These are phyloP conservation scores for Ricinus communis DNA, from an alignment of 345 rosid genomes.

Conservation along the genomic window DNA sequence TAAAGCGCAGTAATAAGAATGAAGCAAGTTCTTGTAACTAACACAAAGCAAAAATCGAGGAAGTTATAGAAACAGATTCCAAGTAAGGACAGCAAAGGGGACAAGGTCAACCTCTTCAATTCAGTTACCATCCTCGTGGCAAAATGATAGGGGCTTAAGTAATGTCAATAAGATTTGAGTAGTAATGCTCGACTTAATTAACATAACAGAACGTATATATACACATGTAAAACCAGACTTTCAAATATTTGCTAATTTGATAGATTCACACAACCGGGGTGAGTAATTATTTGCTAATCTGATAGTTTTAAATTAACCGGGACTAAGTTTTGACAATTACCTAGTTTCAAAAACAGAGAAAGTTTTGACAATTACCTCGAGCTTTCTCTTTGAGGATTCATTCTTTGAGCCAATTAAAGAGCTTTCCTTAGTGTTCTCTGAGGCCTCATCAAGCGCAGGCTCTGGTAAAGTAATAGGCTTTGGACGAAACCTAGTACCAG, in stretches of 20 bases:
- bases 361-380: slow-evolving; percentile 40
- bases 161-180: slow-evolving; percentile 5
- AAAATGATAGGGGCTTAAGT: no score
- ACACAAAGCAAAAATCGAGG: neutral
- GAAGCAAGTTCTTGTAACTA: neutral
- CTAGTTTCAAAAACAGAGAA: no score
- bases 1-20: neutral
- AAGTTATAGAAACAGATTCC: neutral
- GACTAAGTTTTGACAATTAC: no score
- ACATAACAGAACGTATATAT: neutral
- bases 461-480: slow-evolving; percentile 42
- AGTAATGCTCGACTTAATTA: neutral
- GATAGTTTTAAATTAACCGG: no score
- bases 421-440: slow-evolving; percentile 36
- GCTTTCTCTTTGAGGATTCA: slow-evolving; percentile 25
- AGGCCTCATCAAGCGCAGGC: slow-evolving; percentile 36
- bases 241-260: no score
- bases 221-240: neutral
- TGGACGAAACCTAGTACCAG: slow-evolving; percentile 58
- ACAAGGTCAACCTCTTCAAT: no score
- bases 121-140: no score
- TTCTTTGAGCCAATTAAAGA: slow-evolving; percentile 27
- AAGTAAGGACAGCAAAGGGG: neutral
- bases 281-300: no score
- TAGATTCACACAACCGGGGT: no score